Evolutionary conservation across 441 rosid species (phyloP).

Genomic region (Manihot esculenta): DNA sequence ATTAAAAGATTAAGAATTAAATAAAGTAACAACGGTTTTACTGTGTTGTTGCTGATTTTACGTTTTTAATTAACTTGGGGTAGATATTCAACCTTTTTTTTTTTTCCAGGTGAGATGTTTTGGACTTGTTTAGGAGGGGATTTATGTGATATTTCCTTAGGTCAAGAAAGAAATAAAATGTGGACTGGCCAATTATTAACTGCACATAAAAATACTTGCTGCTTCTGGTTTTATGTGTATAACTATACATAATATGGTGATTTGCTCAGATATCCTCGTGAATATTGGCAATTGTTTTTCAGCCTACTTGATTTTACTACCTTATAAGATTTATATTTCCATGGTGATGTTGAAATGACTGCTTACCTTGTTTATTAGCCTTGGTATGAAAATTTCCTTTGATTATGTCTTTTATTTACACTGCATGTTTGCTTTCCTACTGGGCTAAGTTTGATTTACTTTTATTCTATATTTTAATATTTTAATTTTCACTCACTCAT

Average conservation of each 20-base stretch:
- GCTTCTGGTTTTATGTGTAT: background rate
- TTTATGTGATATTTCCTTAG: slow-evolving; percentile 1
- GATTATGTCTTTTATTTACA: background rate
- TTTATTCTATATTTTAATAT: too few species aligned
- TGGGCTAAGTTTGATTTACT: too few species aligned
- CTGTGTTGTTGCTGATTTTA: background rate
- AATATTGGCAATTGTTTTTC: background rate
- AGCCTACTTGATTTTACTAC: background rate
- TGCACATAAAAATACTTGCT: background rate
- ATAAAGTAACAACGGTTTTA: background rate
- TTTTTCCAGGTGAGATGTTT: background rate
- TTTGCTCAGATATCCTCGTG: background rate
- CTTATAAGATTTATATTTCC: background rate
- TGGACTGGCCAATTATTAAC: background rate
- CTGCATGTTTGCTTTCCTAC: background rate
- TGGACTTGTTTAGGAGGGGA: background rate
- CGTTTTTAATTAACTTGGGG: background rate
- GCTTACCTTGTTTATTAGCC: background rate
- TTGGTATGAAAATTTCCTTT: background rate
- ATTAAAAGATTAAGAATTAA: background rate
- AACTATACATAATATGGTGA: background rate
- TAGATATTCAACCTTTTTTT: background rate
- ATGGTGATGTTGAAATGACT: background rate
- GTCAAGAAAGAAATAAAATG: background rate
- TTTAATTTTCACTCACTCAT: slow-evolving; percentile 1